These are phyloP conservation scores for Xylaria cubensis DNA, from an alignment of 495 filamentous ascomycete genomes.

Conservation along the genomic window DNA sequence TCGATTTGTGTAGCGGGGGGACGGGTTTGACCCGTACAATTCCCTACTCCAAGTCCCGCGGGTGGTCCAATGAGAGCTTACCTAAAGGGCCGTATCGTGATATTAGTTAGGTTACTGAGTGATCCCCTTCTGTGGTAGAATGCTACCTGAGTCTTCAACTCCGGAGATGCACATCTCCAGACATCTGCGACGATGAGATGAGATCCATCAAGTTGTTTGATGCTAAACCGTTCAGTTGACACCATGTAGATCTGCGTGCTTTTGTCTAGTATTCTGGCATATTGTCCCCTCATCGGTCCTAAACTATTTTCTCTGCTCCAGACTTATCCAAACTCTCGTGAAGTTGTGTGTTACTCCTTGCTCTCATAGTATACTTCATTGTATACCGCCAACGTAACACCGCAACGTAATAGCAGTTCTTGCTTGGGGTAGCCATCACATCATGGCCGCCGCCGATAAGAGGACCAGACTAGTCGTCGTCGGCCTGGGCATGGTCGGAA, in stretches of 20 bases:
- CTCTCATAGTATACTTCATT: not conserved
- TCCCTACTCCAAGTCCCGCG: constrained; percentile 1
- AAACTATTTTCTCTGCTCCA: not conserved
- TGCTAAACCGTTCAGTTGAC: not conserved
- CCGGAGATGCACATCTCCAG: constrained; percentile 28
- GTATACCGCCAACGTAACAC: not conserved
- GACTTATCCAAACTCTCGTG: not conserved
- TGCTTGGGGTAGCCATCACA: not conserved
- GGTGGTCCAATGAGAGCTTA: constrained; percentile 2
- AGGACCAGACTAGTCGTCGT: constrained; percentile 84
- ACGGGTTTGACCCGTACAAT: not conserved
- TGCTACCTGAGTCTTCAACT: not conserved
- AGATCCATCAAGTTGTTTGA: constrained; percentile 1
- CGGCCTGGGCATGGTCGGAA: constrained; percentile 94
- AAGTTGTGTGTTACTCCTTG: not conserved
- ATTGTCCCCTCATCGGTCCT: not conserved
- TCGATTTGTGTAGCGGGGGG: constrained; percentile 12
- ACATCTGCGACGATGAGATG: not conserved
- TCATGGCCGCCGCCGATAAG: constrained; percentile 40
- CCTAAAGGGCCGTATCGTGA: constrained; percentile 1
- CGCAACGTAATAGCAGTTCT: constrained; percentile 4
- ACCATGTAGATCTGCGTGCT: constrained; percentile 16
- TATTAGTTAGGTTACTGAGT: not conserved
- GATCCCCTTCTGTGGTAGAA: not conserved
- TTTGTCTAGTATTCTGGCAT: not conserved